phyloP scores from a whole-genome alignment of 805 yeast species.

The Saturnispora hagleri region DNA sequence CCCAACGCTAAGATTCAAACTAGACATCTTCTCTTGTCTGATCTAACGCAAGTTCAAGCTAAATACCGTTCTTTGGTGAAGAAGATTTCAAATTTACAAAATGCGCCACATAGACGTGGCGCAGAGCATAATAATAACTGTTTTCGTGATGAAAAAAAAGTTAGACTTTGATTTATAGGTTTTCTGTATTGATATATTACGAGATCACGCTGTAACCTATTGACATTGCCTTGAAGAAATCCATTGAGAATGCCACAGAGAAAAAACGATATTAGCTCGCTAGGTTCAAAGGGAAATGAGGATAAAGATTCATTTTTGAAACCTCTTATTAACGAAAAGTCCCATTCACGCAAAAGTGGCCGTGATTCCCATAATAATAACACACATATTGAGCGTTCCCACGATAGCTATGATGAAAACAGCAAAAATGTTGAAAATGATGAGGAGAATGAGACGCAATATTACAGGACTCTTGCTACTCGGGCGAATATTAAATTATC shows the following conservation, averaged over 20 bases:
- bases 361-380: background rate
- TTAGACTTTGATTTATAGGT: no score
- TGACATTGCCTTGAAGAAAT: background rate
- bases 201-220: background rate
- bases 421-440: background rate
- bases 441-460: conserved; percentile 15
- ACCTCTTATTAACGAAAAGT: background rate
- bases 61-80: background rate
- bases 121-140: background rate
- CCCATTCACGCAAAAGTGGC: background rate
- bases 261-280: background rate
- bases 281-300: background rate
- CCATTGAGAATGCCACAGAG: background rate
- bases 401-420: background rate
- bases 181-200: background rate
- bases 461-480: conserved; percentile 22
- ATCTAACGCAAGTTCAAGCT: background rate
- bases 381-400: background rate
- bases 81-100: background rate
- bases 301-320: background rate
- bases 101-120: background rate
- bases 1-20: conserved; percentile 32
- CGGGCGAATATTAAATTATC: conserved; percentile 23
- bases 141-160: background rate
- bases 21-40: background rate